These are phyloP conservation scores for Bipolaris sorokiniana DNA, from an alignment of 2,329 filamentous ascomycete genomes.

Conservation along the genomic window DNA sequence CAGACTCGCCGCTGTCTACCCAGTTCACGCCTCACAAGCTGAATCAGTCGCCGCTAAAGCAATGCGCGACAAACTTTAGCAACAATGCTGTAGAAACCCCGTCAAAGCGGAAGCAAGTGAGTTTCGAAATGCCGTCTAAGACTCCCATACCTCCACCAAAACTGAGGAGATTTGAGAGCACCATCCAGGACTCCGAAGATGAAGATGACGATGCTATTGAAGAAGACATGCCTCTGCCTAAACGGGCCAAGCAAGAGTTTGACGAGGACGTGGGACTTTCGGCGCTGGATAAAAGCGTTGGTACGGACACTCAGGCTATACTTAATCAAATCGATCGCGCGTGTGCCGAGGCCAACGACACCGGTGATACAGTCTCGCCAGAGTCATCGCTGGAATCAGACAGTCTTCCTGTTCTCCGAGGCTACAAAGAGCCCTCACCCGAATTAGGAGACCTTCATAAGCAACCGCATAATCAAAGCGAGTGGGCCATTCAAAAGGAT, in stretches of 20 bases:
- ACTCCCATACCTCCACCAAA: conserved; percentile 20
- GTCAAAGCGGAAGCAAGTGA: conserved; percentile 41
- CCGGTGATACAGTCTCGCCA: neutral
- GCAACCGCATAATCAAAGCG: neutral
- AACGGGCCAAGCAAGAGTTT: conserved; percentile 11
- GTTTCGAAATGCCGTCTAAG: conserved; percentile 27
- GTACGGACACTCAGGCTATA: conserved; percentile 37
- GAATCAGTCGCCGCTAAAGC: conserved; percentile 22
- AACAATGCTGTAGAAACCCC: conserved; percentile 28
- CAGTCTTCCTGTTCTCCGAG: neutral
- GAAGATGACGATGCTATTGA: conserved; percentile 36
- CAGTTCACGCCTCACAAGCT: conserved; percentile 31
- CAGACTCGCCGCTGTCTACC: conserved; percentile 39
- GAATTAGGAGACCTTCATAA: conserved; percentile 28
- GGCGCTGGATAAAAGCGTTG: conserved; percentile 14
- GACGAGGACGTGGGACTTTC: neutral
- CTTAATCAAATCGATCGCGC: conserved; percentile 35
- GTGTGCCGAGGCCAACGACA: conserved; percentile 24
- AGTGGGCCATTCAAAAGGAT: neutral
- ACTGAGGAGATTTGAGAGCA: conserved; percentile 35
- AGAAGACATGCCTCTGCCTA: conserved; percentile 13
- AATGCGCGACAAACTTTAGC: conserved; percentile 18
- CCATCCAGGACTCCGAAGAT: conserved; percentile 45
- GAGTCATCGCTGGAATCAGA: conserved; percentile 19
- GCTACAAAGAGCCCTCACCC: conserved; percentile 18